Evolutionary conservation across 352 stramenopile genomes (phyloP), one percentile per base, ranked within the genome.

Genomic region (Nothophytophthora sp.): DNA sequence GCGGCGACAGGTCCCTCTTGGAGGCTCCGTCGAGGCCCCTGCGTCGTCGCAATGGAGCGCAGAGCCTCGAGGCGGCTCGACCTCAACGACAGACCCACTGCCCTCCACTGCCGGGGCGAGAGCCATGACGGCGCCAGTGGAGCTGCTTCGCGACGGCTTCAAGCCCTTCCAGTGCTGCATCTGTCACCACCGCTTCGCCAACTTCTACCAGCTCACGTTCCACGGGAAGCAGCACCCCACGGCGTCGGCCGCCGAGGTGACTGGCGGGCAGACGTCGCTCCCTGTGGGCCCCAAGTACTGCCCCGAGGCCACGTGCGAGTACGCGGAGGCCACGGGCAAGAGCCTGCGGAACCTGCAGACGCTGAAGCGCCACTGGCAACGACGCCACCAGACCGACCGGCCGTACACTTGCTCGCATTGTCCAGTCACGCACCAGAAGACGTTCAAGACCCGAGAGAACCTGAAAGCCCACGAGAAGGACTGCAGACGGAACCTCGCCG

Each of bases 171-270:
- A 79, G 57, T 88, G 77, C 66, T 68, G 63, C 39, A 63, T 86
- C 18, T 83, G 74, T 39, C 45, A 55, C 33, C 76, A 76, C 19
- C 73, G 65, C 18, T 86, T 86, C 55, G 55, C 69, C 50, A 88
- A 86, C 39, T 88, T 76, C 49, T 88, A 81, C 49, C 77, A 88
- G 53, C 70, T 88, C n/a, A 72, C 73, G 7, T 88, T 86, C 52
- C 75, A 88, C 39, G 70, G 51, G 24, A 88, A 88, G 50, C 72
- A 86, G 57, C 74, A 88, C 40, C 63, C 74, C 5, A 56, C 55
- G 4, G 30, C 30, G 13, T 42, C 60, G 2, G 60, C 76, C 19
- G 30, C 46, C 3, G 46, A 73, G 32, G 70, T 86, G 8, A 58
- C 67, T 29, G 63, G 65, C 19, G 34, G 45, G 7, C 73, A 89